Evolutionary conservation across 352 stramenopile species (phyloP).

Genomic region (Sclerospora graminicola): DNA sequence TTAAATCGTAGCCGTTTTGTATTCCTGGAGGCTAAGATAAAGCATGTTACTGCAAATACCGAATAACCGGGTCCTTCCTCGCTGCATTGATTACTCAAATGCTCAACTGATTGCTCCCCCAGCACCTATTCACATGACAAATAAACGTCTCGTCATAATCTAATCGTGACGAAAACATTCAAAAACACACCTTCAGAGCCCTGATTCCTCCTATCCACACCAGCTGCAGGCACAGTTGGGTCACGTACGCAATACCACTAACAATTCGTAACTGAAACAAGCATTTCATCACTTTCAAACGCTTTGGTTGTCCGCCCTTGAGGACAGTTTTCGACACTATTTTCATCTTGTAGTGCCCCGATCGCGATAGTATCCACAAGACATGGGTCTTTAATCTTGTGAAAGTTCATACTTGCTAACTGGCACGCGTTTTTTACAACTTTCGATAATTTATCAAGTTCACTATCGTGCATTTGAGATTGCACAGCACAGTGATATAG

Average conservation of each 20-base stretch:
- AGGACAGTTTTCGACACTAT: conserved; percentile 11
- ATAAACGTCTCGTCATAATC: background rate
- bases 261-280: conserved; percentile 22
- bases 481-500: conserved; percentile 30
- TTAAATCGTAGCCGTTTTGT: conserved; percentile 4
- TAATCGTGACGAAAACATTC: background rate
- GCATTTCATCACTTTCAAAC: conserved; percentile 22
- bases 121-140: conserved; percentile 8
- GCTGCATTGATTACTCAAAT: conserved; percentile 3
- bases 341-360: conserved; percentile 21
- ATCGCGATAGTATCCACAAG: conserved; percentile 7
- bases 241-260: conserved; percentile 15
- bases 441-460: conserved; percentile 19
- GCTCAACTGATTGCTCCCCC: conserved; percentile 14
- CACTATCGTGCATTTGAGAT: conserved; percentile 19
- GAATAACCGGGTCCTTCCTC: conserved; percentile 19
- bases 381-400: conserved; percentile 1
- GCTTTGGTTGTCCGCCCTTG: conserved; percentile 13
- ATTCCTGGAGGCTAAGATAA: conserved; percentile 22
- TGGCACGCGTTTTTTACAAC: conserved; percentile 25
- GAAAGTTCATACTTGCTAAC: conserved; percentile 20
- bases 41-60: conserved; percentile 35
- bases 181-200: conserved; percentile 31
- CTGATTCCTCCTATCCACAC: conserved; percentile 22
- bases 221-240: conserved; percentile 27